Conservation (phyloP, 1,284 basidiomycete species). For the Rhodotorula glutinis region DNA sequence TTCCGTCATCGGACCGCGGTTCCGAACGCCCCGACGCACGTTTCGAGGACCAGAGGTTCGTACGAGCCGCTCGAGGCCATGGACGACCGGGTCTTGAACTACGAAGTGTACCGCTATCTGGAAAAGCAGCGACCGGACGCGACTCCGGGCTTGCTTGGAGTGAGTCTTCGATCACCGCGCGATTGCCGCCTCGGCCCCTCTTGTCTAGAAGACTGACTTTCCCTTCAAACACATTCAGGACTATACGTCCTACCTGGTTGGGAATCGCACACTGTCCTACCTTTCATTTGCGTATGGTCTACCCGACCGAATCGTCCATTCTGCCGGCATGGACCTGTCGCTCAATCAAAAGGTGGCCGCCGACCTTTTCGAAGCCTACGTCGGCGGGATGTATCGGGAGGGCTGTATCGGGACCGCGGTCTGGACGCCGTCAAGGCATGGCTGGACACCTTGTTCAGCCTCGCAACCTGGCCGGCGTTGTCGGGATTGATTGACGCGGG, state of each 20-base stretch:
- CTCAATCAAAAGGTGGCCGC: not conserved
- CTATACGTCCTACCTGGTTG: not conserved
- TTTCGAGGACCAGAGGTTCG: not conserved
- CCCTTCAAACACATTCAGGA: too few species aligned
- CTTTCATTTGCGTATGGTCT: not conserved
- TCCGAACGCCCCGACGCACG: too few species aligned
- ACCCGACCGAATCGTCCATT: not conserved
- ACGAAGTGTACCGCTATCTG: not conserved
- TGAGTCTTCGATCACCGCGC: too few species aligned
- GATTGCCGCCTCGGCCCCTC: too few species aligned
- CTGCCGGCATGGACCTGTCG: not conserved
- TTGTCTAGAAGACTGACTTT: too few species aligned
- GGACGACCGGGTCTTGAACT: not conserved
- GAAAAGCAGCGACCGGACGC: too few species aligned
- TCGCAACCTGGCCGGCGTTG: not conserved
- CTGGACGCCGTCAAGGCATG: not conserved
- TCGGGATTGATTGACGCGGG: not conserved
- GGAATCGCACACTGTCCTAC: not conserved
- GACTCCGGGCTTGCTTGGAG: too few species aligned
- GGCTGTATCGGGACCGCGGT: not conserved
- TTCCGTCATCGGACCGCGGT: not conserved
- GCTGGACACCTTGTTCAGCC: not conserved
- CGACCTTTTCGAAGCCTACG: not conserved
- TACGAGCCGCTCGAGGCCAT: not conserved
- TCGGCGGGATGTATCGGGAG: not conserved